A percentile compares a stretch with the other conserved stretches of the same genome.
Evolutionary conservation across 2,329 filamentous ascomycete genomes (phyloP).

Genomic region (Ascochyta fabae): DNA sequence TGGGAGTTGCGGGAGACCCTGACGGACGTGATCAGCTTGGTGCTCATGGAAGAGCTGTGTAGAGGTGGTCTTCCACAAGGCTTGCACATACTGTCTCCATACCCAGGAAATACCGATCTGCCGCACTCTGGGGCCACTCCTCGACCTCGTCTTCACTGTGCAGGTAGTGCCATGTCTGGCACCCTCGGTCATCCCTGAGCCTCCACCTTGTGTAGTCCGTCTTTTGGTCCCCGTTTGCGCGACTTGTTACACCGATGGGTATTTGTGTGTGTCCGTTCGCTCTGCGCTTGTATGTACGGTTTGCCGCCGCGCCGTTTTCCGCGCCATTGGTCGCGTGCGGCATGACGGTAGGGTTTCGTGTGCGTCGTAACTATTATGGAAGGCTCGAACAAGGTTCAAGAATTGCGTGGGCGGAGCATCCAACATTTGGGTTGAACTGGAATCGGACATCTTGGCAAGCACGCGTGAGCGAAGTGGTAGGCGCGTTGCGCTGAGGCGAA

Average conservation of each 20-base stretch:
- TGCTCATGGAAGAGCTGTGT: no score
- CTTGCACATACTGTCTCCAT: slow-evolving; percentile 69
- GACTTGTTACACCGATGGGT: slow-evolving; percentile 22
- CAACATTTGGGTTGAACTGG: slow-evolving; percentile 5
- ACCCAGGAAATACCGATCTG: slow-evolving; percentile 90
- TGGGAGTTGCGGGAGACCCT: slow-evolving; percentile 78
- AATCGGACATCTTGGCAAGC: slow-evolving; percentile 30
- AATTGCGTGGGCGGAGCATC: slow-evolving; percentile 6
- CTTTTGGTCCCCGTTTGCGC: slow-evolving; percentile 45
- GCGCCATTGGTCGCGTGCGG: slow-evolving; percentile 32
- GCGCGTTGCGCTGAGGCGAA: slow-evolving; percentile 3
- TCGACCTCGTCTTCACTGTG: slow-evolving; percentile 71
- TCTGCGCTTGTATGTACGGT: slow-evolving; percentile 21
- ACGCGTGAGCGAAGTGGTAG: slow-evolving; percentile 13
- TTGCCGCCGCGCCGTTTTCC: slow-evolving; percentile 19
- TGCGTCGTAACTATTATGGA: slow-evolving; percentile 1
- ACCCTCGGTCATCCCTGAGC: slow-evolving; percentile 78
- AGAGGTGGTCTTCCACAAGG: neutral
- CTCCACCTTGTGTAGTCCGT: slow-evolving; percentile 88
- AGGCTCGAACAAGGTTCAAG: slow-evolving; percentile 5
- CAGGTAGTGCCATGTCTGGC: slow-evolving; percentile 95
- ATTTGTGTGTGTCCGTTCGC: slow-evolving; percentile 17
- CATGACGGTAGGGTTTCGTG: slow-evolving; percentile 20
- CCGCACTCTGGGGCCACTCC: slow-evolving; percentile 82
- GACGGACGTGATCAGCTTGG: neutral